Percentiles rank a stretch among this genome's conserved stretches.
phyloP scores from a whole-genome alignment of 2,329 filamentous ascomycete genomes.

The Chaetoscypha palmicola region DNA sequence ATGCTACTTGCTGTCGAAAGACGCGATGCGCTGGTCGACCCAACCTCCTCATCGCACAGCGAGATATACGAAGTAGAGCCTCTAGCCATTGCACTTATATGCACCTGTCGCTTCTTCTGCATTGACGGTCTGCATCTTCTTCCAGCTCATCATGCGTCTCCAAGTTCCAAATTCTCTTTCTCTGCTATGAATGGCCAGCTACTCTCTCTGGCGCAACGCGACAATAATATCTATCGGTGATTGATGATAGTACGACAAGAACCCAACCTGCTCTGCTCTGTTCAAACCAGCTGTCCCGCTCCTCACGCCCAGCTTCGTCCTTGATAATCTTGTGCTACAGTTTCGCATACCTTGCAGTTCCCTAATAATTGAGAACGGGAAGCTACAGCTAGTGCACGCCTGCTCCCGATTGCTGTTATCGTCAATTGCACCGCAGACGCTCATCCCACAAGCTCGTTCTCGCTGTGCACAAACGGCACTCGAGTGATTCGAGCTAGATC shows the following conservation, averaged over 20 bases:
- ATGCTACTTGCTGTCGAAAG: background rate
- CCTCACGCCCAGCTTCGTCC: background rate
- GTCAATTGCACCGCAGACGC: slow-evolving; percentile 1
- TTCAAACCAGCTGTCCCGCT: too few species aligned
- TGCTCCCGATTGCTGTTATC: background rate
- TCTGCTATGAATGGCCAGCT: slow-evolving; percentile 4
- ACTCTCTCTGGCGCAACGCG: slow-evolving; percentile 14
- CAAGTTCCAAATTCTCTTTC: slow-evolving; percentile 3
- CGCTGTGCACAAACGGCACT: too few species aligned
- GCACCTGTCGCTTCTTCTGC: background rate
- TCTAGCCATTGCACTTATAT: background rate
- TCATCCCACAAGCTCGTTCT: slow-evolving; percentile 1
- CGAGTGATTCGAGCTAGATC: too few species aligned
- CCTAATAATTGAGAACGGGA: slow-evolving; percentile 3
- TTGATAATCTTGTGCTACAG: background rate
- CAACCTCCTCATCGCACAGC: background rate
- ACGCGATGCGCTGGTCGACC: background rate
- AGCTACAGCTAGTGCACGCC: background rate
- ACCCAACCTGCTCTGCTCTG: too few species aligned
- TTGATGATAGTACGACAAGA: slow-evolving; percentile 18
- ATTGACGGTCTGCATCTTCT: background rate
- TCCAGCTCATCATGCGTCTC: slow-evolving; percentile 18
- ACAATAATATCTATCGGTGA: background rate
- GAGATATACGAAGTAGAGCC: background rate
- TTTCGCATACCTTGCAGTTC: background rate